Evolutionary conservation across 371 early-diverging fungal species (phyloP), one percentile per base, ranked within the genome.

Genomic region (Mucor lusitanicus): DNA sequence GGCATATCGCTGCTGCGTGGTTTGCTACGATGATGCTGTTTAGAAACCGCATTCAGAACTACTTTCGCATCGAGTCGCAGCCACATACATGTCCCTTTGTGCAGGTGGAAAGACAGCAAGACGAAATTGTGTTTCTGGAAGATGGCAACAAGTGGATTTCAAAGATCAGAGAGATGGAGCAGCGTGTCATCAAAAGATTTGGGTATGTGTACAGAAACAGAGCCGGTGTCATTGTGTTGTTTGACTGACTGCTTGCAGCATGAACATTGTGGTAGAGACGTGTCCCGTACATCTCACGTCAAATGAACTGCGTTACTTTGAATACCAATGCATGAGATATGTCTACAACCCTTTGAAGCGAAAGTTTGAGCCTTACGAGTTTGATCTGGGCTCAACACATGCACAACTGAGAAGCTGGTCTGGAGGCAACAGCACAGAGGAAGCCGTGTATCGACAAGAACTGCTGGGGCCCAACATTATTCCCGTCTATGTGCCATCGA

Each of bases 241-340:
- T 21, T 23, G 23, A 21, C 48, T 42, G 44, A n/a, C 6, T 48
- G 9, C 9, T 17, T 3, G 32, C 15, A 73, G 74, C 19, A 25
- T 71, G 54, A 67, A 85, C 65, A 77, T 81, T 35, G 13, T 72
- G 5, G 75, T 84, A 27, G 67, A 79, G 1, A 83, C 90, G 6
- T 71, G 75, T 12, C 72, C 60, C 3, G 73, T 90, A 15, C 54
- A 75, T n/a, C 32, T 68, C 7, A 88, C 88, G 3, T 61, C 67
- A 30, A 73, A 74, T 13, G 84, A 82, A 8, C 73, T 86, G 2
- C 70, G 71, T n/a, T 92, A 83, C 73, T 88, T 92, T 64, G 88
- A 87, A 64, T 88, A 88, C 72, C 90, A 90, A 68, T 90, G 91
- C 68, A 86, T 88, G 35, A 85, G 93, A 54, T 92, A 37, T 70